Conservation (phyloP, 805 yeast species). For the Zygoascus biomembranicola region DNA sequence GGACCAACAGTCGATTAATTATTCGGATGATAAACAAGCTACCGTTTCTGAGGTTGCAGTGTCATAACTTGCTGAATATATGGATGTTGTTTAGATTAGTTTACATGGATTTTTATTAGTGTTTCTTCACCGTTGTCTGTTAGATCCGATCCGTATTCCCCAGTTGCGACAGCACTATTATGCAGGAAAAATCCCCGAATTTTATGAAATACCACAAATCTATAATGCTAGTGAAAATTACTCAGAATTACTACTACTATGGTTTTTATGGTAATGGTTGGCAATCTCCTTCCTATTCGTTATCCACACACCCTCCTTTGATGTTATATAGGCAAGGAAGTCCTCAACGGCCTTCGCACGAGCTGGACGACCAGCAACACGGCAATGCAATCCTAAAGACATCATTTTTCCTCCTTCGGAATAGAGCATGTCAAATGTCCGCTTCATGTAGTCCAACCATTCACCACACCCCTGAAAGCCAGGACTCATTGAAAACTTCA, state of each 20-base stretch:
- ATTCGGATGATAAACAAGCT: neutral
- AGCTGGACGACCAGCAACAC: slow-evolving; percentile 33
- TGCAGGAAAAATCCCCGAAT: no score
- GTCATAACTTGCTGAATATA: no score
- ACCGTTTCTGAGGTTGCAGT: neutral
- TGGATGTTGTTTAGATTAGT: neutral
- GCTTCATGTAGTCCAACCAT: slow-evolving; percentile 28
- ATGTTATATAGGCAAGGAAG: slow-evolving; percentile 30
- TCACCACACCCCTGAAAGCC: slow-evolving; percentile 23
- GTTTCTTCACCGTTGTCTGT: neutral
- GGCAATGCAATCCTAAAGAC: slow-evolving; percentile 32
- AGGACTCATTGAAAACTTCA: slow-evolving; percentile 23
- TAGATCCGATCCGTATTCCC: neutral
- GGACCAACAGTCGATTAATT: neutral
- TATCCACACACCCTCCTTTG: slow-evolving; percentile 32
- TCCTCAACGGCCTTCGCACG: slow-evolving; percentile 30
- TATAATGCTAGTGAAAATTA: no score
- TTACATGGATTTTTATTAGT: neutral
- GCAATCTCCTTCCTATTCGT: slow-evolving; percentile 34
- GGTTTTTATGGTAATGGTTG: slow-evolving; percentile 7
- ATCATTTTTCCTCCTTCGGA: slow-evolving; percentile 33
- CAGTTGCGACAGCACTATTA: no score
- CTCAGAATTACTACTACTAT: no score
- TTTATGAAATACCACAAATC: no score
- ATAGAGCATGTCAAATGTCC: slow-evolving; percentile 32